Evolutionary conservation across 805 yeast genomes (phyloP), one percentile per base, ranked within the genome.

Genomic region (Suhomyces kilbournensis): DNA sequence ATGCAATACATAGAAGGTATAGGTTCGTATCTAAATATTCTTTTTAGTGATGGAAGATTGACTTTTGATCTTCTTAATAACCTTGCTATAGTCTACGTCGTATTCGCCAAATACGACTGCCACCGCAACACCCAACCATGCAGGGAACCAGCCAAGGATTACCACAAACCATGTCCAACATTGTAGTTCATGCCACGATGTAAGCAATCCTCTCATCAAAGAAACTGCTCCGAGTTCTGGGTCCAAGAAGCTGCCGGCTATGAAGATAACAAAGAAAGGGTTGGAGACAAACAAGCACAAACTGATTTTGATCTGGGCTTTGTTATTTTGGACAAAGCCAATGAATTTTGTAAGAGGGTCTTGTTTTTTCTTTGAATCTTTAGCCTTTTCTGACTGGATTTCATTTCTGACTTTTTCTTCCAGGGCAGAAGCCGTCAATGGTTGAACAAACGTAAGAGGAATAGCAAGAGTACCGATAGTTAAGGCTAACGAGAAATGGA

Each of bases 81-180:
- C 47, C 7, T 34, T 44, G 38, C 28, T 39, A 20, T 52, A 52
- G 35, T 55, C 56, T 17, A 47, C 20, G 6, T 44, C 56, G 50
- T 65, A 65, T 44, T 67, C 68, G 14, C 76, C 77, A 48, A 69
- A 57, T 4, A 62, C 55, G 51, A 65, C 65, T 40, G 65, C 61
- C 14, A 66, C 40, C 0, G 67, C 69, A 23, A 73, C 61, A 10
- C 65, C 52, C 1, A 83, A 44, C 98, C 98, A 93, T 4, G 84
- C 78, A 3, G 97, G 96, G 38, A 85, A 66, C 96, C 97, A 91
- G 0, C 90, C 88, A 42, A 85, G 71, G 40, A 83, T 74, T 1
- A 91, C 64, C 22, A 88, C 79, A 52, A 82, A 78, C 92, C 96
- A 90, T 0, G 96, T 88, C 93, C 96, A 90, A 53, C 88, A 85